These are phyloP conservation scores for Xylaria flabelliformis DNA, from an alignment of 495 filamentous ascomycete genomes.

Conservation along the genomic window DNA sequence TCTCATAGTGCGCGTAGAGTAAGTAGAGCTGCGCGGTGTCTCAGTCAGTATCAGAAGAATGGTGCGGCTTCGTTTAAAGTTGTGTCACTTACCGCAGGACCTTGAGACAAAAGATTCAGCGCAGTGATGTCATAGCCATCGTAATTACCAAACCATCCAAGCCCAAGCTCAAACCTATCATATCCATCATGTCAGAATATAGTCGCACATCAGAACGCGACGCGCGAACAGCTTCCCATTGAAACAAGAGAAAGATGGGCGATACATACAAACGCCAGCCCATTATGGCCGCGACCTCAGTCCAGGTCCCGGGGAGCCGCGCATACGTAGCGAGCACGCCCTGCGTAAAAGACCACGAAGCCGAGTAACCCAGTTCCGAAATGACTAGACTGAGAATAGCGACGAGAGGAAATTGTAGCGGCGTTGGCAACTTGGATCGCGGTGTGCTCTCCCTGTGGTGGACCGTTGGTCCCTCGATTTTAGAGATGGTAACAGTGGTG, in stretches of 20 bases:
- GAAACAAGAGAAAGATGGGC: constrained; percentile 1
- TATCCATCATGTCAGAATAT: neutral
- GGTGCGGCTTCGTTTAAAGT: constrained; percentile 5
- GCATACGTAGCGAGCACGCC: constrained; percentile 68
- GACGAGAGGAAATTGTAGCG: constrained; percentile 66
- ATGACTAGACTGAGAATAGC: constrained; percentile 67
- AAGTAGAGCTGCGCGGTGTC: constrained; percentile 62
- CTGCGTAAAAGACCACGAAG: constrained; percentile 54
- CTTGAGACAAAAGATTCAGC: constrained; percentile 71
- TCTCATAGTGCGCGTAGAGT: constrained; percentile 72
- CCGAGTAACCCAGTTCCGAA: constrained; percentile 61
- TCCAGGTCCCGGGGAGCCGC: constrained; percentile 63
- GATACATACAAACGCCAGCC: constrained; percentile 66
- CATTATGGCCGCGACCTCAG: constrained; percentile 65
- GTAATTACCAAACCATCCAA: constrained; percentile 73
- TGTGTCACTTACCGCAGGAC: constrained; percentile 63
- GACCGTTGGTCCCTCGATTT: constrained; percentile 34
- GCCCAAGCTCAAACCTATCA: constrained; percentile 66
- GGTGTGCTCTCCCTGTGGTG: constrained; percentile 27
- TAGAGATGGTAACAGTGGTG: constrained; percentile 35
- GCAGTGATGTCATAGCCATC: constrained; percentile 75
- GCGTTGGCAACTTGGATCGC: constrained; percentile 55
- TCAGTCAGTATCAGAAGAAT: neutral
- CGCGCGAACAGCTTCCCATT: neutral
- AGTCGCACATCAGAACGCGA: neutral